Evolutionary conservation across 371 early-diverging fungal species (phyloP).

Genomic region (Fennellomyces sp.): DNA sequence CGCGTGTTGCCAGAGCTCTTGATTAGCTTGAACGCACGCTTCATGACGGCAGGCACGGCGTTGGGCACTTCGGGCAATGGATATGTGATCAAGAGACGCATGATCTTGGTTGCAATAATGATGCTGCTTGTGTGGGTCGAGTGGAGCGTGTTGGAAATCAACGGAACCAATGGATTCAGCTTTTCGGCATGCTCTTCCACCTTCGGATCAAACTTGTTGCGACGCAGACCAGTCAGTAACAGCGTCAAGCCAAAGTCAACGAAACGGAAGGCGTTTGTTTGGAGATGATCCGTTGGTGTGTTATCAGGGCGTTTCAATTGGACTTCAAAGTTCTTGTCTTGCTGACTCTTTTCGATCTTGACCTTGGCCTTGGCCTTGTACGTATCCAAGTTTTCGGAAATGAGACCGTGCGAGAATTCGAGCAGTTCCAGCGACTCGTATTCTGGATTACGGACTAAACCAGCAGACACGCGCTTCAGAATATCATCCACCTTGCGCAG

Average conservation of each 20-base stretch:
- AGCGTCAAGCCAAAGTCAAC: constrained; percentile 91
- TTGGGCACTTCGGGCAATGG: constrained; percentile 71
- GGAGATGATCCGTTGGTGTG: constrained; percentile 64
- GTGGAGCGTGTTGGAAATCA: constrained; percentile 81
- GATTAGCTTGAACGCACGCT: constrained; percentile 76
- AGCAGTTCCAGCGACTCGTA: constrained; percentile 71
- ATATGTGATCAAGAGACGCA: constrained; percentile 65
- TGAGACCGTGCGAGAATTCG: constrained; percentile 80
- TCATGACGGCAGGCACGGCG: constrained; percentile 74
- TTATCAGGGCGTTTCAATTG: constrained; percentile 63
- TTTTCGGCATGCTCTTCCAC: constrained; percentile 59
- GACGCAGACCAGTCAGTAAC: constrained; percentile 67
- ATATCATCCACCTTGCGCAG: constrained; percentile 79
- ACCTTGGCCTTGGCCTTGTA: constrained; percentile 49
- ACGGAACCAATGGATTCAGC: constrained; percentile 80
- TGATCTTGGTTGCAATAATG: constrained; percentile 69
- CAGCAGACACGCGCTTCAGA: constrained; percentile 74
- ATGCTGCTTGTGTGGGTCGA: constrained; percentile 78
- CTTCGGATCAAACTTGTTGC: constrained; percentile 65
- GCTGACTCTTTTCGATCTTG: constrained; percentile 51
- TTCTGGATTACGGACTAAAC: constrained; percentile 77
- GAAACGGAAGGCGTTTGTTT: constrained; percentile 85
- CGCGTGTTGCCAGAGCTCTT: constrained; percentile 65
- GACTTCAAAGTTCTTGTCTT: constrained; percentile 73
- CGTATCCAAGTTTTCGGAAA: constrained; percentile 79